Percentiles rank a stretch among this genome's conserved stretches.
Evolutionary conservation across 1,284 basidiomycete genomes (phyloP).

Genomic region (Inonotus hispidus): DNA sequence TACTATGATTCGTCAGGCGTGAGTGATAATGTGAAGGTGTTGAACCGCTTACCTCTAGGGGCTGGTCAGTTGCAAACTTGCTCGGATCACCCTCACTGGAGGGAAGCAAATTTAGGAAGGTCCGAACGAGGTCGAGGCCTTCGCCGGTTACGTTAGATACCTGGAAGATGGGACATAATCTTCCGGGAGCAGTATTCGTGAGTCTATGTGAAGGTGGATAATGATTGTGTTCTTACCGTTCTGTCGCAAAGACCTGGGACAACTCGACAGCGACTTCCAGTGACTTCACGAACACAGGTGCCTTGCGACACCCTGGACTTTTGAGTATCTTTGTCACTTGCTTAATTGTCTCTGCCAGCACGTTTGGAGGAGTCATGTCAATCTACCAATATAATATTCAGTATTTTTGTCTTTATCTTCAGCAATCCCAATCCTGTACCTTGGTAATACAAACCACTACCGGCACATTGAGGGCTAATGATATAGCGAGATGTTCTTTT

Average conservation of each 20-base stretch:
- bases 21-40: neutral
- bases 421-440: conserved; percentile 34
- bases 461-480: conserved; percentile 89
- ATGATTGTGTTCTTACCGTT: conserved; percentile 40
- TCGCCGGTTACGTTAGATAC: conserved; percentile 94
- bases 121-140: conserved; percentile 78
- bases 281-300: conserved; percentile 72
- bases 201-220: conserved; percentile 1
- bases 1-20: conserved; percentile 40
- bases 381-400: conserved; percentile 46
- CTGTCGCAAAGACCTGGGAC: conserved; percentile 64
- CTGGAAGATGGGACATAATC: conserved; percentile 90
- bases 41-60: conserved; percentile 64
- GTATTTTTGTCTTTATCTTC: neutral
- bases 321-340: conserved; percentile 92
- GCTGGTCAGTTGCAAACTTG: conserved; percentile 79
- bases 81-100: conserved; percentile 78
- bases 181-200: conserved; percentile 26
- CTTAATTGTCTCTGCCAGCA: conserved; percentile 85
- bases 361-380: conserved; percentile 95
- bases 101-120: conserved; percentile 82
- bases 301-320: conserved; percentile 88
- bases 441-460: conserved; percentile 95
- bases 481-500: conserved; percentile 94
- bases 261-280: conserved; percentile 75